Base-by-base conservation (phyloP, 2,329 filamentous ascomycete genomes). In the Botryotinia calthae region DNA sequence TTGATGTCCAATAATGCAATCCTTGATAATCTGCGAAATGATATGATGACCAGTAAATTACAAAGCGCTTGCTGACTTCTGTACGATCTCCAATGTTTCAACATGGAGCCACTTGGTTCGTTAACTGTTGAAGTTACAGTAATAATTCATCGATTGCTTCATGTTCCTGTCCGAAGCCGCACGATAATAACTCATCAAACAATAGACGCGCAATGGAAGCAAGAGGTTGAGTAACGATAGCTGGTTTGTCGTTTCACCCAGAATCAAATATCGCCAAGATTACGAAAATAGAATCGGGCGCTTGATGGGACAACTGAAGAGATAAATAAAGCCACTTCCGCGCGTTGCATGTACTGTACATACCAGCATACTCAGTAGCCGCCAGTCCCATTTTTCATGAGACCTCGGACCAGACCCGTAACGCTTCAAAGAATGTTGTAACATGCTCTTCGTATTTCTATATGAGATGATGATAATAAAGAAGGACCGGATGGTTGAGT, bases 281-380 rank as follows among this genome's bases (percentile, higher is more conserved):
- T 5, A 58, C 42, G 28, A 72, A 72, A 72, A 72, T 72, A 72
- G 70, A 67, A 31, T 28, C 10, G 22, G 51, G 62, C 70, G 70
- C 62, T 72, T 72, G 61, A 72, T 59, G 51, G 62, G 48, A 67
- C 70, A 40, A 25, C 25, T 40, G n/a, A 28, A 71, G n/a, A 56
- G 65, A 37, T 34, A 66, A 34, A 66, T 34, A 54, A 71, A 67
- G 62, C 62, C 22, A 58, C 62, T 59, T 46, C 51, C 62, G 69
- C 69, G 69, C 31, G 25, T 67, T 72, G 70, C 51, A 58, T 66
- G 44, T 51, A 56, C 51, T 25, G 51, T 56, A 28, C 51, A 25
- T 9, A 28, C n/a, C 51, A 56, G 51, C 51, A 56, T 56, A 54
- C 22, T 40, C 46, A 66, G 37, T 71, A 71, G 62, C 70, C 70